Percentiles rank a stretch among this genome's conserved stretches.
phyloP scores from a whole-genome alignment of 164 flowering plant species.

The Amborella trichopoda region DNA sequence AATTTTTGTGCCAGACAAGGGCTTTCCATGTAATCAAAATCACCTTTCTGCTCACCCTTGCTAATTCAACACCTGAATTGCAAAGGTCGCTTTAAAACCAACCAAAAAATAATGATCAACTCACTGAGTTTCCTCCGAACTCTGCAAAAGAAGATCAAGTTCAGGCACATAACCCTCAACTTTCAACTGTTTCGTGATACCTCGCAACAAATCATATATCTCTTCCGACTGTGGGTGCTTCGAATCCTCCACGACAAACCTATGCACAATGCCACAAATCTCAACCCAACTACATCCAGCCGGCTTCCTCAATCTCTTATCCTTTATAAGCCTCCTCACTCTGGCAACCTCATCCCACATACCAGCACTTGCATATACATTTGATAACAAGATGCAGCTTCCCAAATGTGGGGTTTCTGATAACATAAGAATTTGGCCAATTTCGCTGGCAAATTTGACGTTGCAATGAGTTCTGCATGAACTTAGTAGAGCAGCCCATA shows the following conservation, averaged over 20 bases:
- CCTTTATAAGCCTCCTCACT: conserved; percentile 16
- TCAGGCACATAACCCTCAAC: conserved; percentile 12
- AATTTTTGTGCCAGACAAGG: no score
- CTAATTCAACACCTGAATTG: no score
- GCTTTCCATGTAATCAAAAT: no score
- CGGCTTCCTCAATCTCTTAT: conserved; percentile 15
- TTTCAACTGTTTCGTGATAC: conserved; percentile 7
- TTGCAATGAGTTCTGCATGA: conserved; percentile 17
- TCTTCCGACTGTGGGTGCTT: conserved; percentile 9
- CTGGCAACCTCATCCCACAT: conserved; percentile 20
- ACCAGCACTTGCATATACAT: conserved; percentile 17
- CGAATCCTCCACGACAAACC: conserved; percentile 19
- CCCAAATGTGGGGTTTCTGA: conserved; percentile 9
- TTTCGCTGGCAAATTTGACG: conserved; percentile 14
- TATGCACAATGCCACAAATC: conserved; percentile 14
- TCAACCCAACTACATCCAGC: conserved; percentile 24
- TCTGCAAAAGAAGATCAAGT: conserved; percentile 7
- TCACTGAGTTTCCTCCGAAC: background rate
- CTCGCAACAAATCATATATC: conserved; percentile 7
- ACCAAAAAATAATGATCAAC: no score
- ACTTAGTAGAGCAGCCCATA: conserved; percentile 23
- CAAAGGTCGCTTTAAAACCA: no score
- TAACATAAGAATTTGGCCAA: conserved; percentile 11
- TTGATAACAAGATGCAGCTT: conserved; percentile 19
- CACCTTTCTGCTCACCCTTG: no score